Percentiles rank a stretch among this genome's conserved stretches.
These are phyloP conservation scores for Talaromyces sp. DNA, from an alignment of 2,329 filamentous ascomycete species.

Conservation along the genomic window DNA sequence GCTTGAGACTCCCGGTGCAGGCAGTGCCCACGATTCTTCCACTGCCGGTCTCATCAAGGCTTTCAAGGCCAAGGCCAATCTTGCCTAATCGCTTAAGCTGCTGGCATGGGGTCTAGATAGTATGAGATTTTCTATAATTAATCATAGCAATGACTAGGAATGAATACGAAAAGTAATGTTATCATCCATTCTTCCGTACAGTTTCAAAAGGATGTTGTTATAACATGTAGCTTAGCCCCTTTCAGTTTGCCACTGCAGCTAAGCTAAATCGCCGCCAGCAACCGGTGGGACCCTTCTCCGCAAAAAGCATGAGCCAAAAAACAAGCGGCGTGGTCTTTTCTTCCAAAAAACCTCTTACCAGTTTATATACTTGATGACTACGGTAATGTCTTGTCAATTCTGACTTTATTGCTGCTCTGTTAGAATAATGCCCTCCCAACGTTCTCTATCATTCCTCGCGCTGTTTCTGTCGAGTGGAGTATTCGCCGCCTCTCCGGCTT, in stretches of 20 bases:
- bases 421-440: slow-evolving; percentile 9
- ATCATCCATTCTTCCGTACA: background rate
- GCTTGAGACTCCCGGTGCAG: slow-evolving; percentile 70
- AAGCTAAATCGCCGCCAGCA: slow-evolving; percentile 4
- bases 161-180: slow-evolving; percentile 13
- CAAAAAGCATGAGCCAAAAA: background rate
- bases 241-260: background rate
- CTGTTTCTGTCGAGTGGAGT: slow-evolving; percentile 17
- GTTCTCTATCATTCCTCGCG: slow-evolving; percentile 1
- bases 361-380: background rate
- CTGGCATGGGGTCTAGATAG: background rate
- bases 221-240: background rate
- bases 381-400: background rate
- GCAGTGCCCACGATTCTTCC: slow-evolving; percentile 74
- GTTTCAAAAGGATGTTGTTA: background rate
- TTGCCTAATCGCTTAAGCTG: slow-evolving; percentile 29
- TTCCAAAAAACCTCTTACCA: background rate
- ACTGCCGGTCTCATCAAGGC: slow-evolving; percentile 86
- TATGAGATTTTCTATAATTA: background rate
- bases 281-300: slow-evolving; percentile 7
- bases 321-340: slow-evolving; percentile 13
- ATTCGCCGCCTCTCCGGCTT: background rate
- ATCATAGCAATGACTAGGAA: slow-evolving; percentile 14
- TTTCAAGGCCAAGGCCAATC: slow-evolving; percentile 74
- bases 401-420: background rate